These are phyloP conservation scores for Serpula lacrymans DNA, from an alignment of 768 basidiomycete species.

Conservation along the genomic window DNA sequence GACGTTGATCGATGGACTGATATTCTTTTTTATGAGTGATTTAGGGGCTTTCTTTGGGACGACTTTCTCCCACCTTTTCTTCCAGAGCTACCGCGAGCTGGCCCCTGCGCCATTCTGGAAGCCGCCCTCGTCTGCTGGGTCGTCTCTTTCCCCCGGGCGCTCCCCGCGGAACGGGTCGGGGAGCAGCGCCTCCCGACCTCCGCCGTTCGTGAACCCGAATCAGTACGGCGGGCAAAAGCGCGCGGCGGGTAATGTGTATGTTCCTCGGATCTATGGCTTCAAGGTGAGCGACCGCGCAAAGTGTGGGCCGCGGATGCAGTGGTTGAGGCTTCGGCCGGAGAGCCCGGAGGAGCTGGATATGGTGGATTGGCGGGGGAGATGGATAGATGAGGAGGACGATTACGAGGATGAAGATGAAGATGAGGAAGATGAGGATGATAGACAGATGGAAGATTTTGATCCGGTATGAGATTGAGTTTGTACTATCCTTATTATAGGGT, in stretches of 20 bases:
- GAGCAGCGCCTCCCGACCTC: constrained; percentile 44
- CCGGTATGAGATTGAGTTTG: constrained; percentile 47
- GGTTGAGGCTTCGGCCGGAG: constrained; percentile 87
- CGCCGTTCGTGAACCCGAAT: constrained; percentile 83
- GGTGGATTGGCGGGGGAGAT: constrained; percentile 89
- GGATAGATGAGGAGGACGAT: constrained; percentile 77
- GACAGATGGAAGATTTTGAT: constrained; percentile 86
- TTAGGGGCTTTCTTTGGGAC: constrained; percentile 98
- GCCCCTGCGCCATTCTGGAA: constrained; percentile 92
- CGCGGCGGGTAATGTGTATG: constrained; percentile 83
- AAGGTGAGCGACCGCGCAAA: constrained; percentile 94
- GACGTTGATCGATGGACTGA: background rate
- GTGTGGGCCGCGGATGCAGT: constrained; percentile 95
- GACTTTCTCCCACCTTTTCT: constrained; percentile 97
- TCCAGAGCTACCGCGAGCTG: constrained; percentile 96
- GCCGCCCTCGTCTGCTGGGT: constrained; percentile 49
- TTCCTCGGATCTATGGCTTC: constrained; percentile 95
- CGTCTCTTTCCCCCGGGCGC: constrained; percentile 53
- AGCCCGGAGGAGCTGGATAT: constrained; percentile 74
- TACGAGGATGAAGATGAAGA: constrained; percentile 59
- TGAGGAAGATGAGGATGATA: constrained; percentile 47
- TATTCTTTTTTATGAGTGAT: constrained; percentile 13
- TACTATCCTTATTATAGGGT: background rate
- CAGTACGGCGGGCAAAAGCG: constrained; percentile 86
- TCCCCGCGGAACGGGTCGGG: constrained; percentile 52